These are phyloP conservation scores for Tillandsia leiboldiana DNA, from an alignment of 176 grass and related monocot species.

Conservation along the genomic window DNA sequence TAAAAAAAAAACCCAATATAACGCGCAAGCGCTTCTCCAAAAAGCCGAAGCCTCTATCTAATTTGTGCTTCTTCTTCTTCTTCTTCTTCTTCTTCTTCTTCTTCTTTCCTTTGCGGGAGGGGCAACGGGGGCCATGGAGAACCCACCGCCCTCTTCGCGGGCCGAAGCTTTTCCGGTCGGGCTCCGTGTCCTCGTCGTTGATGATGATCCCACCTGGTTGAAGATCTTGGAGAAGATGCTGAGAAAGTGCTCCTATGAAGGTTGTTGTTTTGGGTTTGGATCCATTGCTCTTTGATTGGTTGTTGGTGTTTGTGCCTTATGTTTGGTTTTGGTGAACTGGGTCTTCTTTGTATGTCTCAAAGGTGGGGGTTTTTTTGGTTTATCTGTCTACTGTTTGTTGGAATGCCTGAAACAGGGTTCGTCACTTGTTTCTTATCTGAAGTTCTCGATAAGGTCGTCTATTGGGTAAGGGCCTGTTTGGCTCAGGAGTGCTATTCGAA, in stretches of 20 bases:
- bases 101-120: neutral
- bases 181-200: slow-evolving; percentile 91
- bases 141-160: slow-evolving; percentile 34
- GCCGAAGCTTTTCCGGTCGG: slow-evolving; percentile 73
- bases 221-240: slow-evolving; percentile 99
- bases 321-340: slow-evolving; percentile 1
- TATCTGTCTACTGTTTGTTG: too few species aligned
- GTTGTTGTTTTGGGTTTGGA: slow-evolving; percentile 20
- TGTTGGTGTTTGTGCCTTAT: slow-evolving; percentile 8
- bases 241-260: slow-evolving; percentile 95
- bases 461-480: too few species aligned
- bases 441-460: too few species aligned
- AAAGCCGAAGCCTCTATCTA: neutral
- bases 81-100: slow-evolving; percentile 15
- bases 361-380: neutral
- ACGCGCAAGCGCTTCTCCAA: neutral
- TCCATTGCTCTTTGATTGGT: slow-evolving; percentile 41
- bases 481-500: too few species aligned
- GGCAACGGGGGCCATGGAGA: slow-evolving; percentile 4
- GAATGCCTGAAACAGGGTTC: too few species aligned
- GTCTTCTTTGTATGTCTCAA: neutral
- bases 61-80: neutral
- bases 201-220: slow-evolving; percentile 96
- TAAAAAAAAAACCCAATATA: neutral
- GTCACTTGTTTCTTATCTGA: too few species aligned